Base-by-base conservation (phyloP, 2,329 filamentous ascomycete species). In the Sporothrix inflata region DNA sequence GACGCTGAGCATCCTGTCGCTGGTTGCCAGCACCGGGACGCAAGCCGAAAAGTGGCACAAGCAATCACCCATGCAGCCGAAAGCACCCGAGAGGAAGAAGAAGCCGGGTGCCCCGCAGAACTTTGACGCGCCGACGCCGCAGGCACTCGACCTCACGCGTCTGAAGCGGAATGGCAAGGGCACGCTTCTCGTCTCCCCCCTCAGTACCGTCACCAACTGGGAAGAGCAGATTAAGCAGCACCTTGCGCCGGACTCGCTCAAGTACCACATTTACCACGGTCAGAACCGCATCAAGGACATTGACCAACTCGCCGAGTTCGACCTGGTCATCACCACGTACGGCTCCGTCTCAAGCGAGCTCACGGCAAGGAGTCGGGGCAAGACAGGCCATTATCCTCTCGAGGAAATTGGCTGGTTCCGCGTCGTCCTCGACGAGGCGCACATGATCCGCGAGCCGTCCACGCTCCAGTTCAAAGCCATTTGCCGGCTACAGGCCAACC, bases 181-280 rank as follows among this genome's bases (percentile, higher is more conserved):
- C 0, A 98, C 96, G 0, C 84, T 99, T 42, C 86, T 99, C 21
- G 89, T 99, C 19, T 97, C 92, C 72, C 96, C 96, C 0, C 86
- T 98, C 2, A 97, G 93, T 78, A 96, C 95, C 0, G 90, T 98
- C 72, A 91, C 92, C 34, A 99, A 98, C 78, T 99, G 96, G 96
- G 92, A 95, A 77, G 90, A 94, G 76, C 96, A 99, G 81, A 93
- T 98, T 74, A 91, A 91, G 77, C 87, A 92, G 73, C 96, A 99
- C 80, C 84, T 97, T 61, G 85, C 87, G 67, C 85, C 88, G 0
- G 86, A 85, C 0, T 83, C 87, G 8, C 79, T 98, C 21, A 90
- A 84, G 0, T 93, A 89, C 78, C 93, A 96, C 79, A 88, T 96
- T 71, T 98, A 98, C 76, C 96, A 99, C 79, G 96, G 96, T 2